phyloP scores from a whole-genome alignment of 2,329 filamentous ascomycete genomes.

The Penicillium sp. region DNA sequence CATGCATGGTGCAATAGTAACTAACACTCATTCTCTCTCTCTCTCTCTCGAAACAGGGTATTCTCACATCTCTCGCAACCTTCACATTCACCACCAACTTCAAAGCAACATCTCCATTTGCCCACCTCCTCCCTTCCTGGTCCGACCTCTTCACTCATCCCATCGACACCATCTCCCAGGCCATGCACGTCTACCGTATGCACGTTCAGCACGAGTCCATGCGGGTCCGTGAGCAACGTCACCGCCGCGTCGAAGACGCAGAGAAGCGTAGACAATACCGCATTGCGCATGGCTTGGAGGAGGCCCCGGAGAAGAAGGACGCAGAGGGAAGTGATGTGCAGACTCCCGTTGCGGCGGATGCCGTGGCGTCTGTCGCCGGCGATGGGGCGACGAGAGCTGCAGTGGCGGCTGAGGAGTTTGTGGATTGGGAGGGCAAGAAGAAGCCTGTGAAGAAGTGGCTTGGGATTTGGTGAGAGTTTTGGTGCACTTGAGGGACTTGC shows the following conservation, averaged over 20 bases:
- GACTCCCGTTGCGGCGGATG: conserved; percentile 33
- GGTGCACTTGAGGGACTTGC: neutral
- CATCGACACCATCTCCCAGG: conserved; percentile 57
- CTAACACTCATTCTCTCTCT: too few species aligned
- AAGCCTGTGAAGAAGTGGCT: conserved; percentile 69
- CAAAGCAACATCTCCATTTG: conserved; percentile 69
- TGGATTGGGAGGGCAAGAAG: conserved; percentile 42
- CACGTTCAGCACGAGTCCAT: conserved; percentile 66
- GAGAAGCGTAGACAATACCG: conserved; percentile 80
- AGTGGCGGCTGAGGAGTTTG: conserved; percentile 25
- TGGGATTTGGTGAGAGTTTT: conserved; percentile 61
- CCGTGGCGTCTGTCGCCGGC: conserved; percentile 18
- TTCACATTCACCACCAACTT: conserved; percentile 76
- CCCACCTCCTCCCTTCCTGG: conserved; percentile 67
- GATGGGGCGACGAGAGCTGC: neutral
- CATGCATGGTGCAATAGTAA: too few species aligned
- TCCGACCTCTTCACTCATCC: conserved; percentile 66
- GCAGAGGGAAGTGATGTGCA: conserved; percentile 32
- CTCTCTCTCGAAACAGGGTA: conserved; percentile 44
- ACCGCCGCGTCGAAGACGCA: conserved; percentile 73
- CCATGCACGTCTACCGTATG: conserved; percentile 67
- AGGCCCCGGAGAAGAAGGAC: conserved; percentile 34
- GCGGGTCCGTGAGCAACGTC: conserved; percentile 64
- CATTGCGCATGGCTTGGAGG: conserved; percentile 75
- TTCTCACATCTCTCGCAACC: conserved; percentile 62